Evolutionary conservation across 768 basidiomycete species (phyloP).

Genomic region (Cubamyces sp.): DNA sequence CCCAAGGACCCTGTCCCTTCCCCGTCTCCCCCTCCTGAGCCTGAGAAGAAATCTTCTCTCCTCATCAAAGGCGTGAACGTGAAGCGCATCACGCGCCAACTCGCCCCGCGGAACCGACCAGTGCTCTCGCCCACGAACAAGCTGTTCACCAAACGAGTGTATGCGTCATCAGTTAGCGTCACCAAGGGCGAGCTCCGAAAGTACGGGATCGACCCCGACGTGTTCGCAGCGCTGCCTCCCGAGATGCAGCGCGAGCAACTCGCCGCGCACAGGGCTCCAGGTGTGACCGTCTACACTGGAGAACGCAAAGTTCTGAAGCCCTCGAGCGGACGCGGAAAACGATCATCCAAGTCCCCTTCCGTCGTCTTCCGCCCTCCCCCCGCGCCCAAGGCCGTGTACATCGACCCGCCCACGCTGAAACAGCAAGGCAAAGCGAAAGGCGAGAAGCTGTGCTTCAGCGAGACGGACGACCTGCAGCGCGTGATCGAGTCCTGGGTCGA

Average conservation of each 20-base stretch:
- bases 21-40: conserved; percentile 3
- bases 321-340: conserved; percentile 4
- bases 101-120: conserved; percentile 58
- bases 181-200: conserved; percentile 59
- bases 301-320: conserved; percentile 60
- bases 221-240: conserved; percentile 66
- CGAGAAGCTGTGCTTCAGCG: conserved; percentile 61
- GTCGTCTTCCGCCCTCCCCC: conserved; percentile 49
- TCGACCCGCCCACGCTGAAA: conserved; percentile 54
- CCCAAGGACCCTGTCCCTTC: conserved; percentile 16
- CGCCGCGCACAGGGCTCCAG: conserved; percentile 48
- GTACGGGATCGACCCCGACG: conserved; percentile 74
- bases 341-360: conserved; percentile 36
- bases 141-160: conserved; percentile 43
- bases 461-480: conserved; percentile 72
- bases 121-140: conserved; percentile 39
- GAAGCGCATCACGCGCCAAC: conserved; percentile 63
- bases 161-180: conserved; percentile 46
- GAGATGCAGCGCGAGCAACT: conserved; percentile 78
- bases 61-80: conserved; percentile 46
- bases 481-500: conserved; percentile 80
- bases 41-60: conserved; percentile 23
- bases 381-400: conserved; percentile 57
- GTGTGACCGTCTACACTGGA: conserved; percentile 26
- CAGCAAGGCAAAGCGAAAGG: conserved; percentile 54